Base-by-base conservation (phyloP, 208 protist species). In the Herpetomonas samuelpessoai region DNA sequence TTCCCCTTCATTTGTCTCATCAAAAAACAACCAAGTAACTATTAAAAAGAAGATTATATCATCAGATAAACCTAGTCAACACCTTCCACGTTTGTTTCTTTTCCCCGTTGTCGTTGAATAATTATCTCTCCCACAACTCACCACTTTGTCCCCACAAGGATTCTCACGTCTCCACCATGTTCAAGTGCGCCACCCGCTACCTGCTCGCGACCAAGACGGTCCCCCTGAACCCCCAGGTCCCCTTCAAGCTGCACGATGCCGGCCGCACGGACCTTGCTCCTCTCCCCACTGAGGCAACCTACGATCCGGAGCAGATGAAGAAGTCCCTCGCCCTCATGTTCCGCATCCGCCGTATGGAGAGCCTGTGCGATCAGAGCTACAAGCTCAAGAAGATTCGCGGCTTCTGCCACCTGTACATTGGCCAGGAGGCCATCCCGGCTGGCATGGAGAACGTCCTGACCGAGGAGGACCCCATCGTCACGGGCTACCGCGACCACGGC, bases 361-460 rank as follows among this genome's bases (percentile, higher is more conserved):
- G 84, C 14, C 83, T 88, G 52, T 83, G 87, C 49, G 97, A 98
- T 71, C 86, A 96, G 65, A 92, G 96, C 55, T 99, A 99, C 85
- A 99, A 99, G 77, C 78, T 88, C 22, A 92, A 95, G 80, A 85
- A 93, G 61, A 98, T 99, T 62, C 86, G 95, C 53, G 98, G 98
- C 59, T 99, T 99, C 79, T 98, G 96, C 83, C 98, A 99, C 68
- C 82, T 99, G 22, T 99, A 99, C 85, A 98, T 96, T 82, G 98
- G 98, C 29, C 97, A 99, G 88, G 96, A 98, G 88, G 97, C 96
- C 24, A 91, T 98, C 71, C 83, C 83, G 19, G 78, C 91, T 10
- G 97, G 97, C 49, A 95, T 98, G 77, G 91, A 97, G 68, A 89
- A 91, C 58, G 79, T 94, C 27, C 71, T 97, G 31, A 97, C 74